Base-by-base conservation (phyloP, 352 stramenopile genomes). In the Globisporangium acanthophoron region DNA sequence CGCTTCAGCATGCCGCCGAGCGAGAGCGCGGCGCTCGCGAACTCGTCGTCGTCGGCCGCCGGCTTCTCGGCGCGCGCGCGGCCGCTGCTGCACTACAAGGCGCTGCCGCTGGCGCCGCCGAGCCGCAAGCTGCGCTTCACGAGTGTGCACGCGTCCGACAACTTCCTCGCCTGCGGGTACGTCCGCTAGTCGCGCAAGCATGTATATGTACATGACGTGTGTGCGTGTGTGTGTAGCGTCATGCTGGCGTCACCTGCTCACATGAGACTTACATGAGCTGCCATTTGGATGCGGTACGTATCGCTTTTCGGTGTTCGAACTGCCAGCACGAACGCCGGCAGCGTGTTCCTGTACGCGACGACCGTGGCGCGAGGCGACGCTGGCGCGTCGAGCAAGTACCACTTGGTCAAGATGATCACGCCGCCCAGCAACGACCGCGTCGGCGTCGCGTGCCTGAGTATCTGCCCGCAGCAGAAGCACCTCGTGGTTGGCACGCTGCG, bases 321-420 rank as follows among this genome's bases (percentile, higher is more conserved):
- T 52, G 35, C 9, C 47, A 66, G 54, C 89, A 69, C 81, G 48
- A 94, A 69, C 59, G 91, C 88, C 61, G 85, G 85, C 5, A 92
- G 74, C 31, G 84, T 95, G 47, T 92, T 86, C 53, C 65, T 95
- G 39, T 94, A 92, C 57, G 85, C 78, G 39, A 90, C 80, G 58
- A 88, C 84, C 7, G 66, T 64, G 13, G 56, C 71, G 31, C 69
- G 71, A 18, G 57, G 55, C 5, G 74, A 85, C 20, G 43, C 56
- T 21, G 39, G 52, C 46, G 59, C 52, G 9, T 21, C 74, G 39
- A 57, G 69, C 58, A 91, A 91, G 62, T 93, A 90, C 58, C 81
- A 89, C 66, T 61, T 95, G 39, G 81, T 95, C n/a, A 95, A 95
- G 65, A 89, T 88, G 69, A 92, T 95, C 63, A 70, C 82, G 20